Evolutionary conservation across 176 grass and related monocot genomes (phyloP).

Genomic region (Dendrocalamus sinicus): DNA sequence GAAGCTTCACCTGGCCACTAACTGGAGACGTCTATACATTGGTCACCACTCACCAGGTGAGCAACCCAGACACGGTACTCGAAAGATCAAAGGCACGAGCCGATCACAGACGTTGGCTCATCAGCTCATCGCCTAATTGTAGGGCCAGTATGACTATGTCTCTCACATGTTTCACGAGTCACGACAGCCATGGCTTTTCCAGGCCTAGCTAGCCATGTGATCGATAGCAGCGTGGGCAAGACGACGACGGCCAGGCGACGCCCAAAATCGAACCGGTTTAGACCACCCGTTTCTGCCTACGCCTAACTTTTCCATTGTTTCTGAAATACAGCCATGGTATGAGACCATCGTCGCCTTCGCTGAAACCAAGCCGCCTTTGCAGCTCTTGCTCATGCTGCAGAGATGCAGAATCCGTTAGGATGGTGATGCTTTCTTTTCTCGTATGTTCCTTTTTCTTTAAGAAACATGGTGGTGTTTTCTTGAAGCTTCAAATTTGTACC

Average conservation of each 20-base stretch:
- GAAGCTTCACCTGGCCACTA: background rate
- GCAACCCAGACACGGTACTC: background rate
- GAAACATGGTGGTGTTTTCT: background rate
- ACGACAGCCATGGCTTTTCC: slow-evolving; percentile 34
- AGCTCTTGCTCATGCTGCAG: background rate
- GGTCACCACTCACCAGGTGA: background rate
- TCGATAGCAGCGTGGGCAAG: background rate
- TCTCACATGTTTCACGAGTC: background rate
- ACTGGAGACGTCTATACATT: no score
- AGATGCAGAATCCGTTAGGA: background rate
- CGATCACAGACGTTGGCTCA: background rate
- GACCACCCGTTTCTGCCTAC: background rate
- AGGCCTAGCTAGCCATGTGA: slow-evolving; percentile 18
- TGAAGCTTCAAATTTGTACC: background rate
- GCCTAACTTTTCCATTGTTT: background rate
- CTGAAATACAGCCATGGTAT: background rate
- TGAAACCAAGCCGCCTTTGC: background rate
- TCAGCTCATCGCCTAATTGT: background rate
- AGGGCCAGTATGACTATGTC: background rate
- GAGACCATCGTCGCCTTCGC: background rate
- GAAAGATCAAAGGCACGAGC: background rate
- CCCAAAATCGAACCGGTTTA: background rate
- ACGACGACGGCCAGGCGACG: background rate
- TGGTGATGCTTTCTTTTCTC: background rate
- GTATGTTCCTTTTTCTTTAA: background rate